Evolutionary conservation across 2,329 filamentous ascomycete species (phyloP).

Genomic region (Phyllosticta paracitricarpa): DNA sequence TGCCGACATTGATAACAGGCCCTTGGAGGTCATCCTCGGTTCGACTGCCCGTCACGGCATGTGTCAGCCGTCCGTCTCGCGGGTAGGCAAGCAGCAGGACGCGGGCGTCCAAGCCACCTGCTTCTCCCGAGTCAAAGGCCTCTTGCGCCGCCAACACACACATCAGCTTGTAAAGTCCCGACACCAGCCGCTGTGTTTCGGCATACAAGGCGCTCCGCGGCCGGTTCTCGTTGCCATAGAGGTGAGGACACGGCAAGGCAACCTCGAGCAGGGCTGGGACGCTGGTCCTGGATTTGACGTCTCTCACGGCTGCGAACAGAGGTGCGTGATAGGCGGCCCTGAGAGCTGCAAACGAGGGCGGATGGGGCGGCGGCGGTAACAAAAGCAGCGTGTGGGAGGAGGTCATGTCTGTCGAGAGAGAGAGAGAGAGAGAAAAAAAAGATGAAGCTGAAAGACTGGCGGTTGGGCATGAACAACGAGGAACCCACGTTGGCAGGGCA

Average conservation of each 20-base stretch:
- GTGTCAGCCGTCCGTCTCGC: constrained; percentile 19
- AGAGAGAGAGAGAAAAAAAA: neutral
- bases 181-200: constrained; percentile 62
- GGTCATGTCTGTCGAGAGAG: neutral
- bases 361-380: constrained; percentile 34
- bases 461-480: neutral
- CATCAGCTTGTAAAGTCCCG: constrained; percentile 68
- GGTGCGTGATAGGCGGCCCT: constrained; percentile 35
- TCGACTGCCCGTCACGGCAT: constrained; percentile 15
- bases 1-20: constrained; percentile 40
- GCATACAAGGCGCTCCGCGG: constrained; percentile 53
- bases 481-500: neutral
- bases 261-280: constrained; percentile 42
- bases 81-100: constrained; percentile 62
- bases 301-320: constrained; percentile 31
- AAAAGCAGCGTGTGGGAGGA: constrained; percentile 25
- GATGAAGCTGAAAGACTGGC: neutral
- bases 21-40: constrained; percentile 30
- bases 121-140: constrained; percentile 52
- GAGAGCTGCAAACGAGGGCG: constrained; percentile 29
- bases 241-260: constrained; percentile 54
- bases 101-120: constrained; percentile 65
- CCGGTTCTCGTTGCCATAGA: constrained; percentile 42
- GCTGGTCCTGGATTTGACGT: constrained; percentile 23
- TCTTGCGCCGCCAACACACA: constrained; percentile 59